Base-by-base conservation (phyloP, 1,284 basidiomycete genomes). In the Austropuccinia psidii region DNA sequence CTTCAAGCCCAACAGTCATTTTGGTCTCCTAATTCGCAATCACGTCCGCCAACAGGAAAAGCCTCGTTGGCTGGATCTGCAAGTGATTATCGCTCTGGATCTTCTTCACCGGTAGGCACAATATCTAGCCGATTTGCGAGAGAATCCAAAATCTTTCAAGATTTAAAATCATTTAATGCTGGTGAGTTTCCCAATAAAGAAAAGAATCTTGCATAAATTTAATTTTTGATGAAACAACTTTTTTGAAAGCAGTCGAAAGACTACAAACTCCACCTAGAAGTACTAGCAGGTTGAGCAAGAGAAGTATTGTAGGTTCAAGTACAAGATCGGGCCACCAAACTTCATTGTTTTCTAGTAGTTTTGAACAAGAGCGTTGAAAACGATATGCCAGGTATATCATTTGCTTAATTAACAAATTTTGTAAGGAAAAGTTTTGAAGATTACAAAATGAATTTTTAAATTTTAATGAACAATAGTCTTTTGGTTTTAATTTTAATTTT, bases 101-200 rank as follows among this genome's bases (percentile, higher is more conserved):
- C 60, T 21, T 72, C 68, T 1, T 69, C 66, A 17, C 68, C 68
- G 15, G 55, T 35, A 21, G 68, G 57, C 2, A 72, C 68, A 19
- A 57, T 72, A 17, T 60, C 45, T 8, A 72, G 68, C 33, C 55
- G 57, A 33, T 72, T 72, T 35, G 55, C 49, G 2, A 27, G 45
- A 21, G 62, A 65, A 50, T 65, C 62, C 17, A 49, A 65, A 27
- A 49, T 65, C 45, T 65, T 65, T 50, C 62, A 65, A 31, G 62
- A 65, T 9, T 50, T 65, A 21, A 65, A 65, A 65, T 49, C 62
- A 2, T 65, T 65, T 45, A 15, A 65, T 65, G 45, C 62, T 33
- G 45, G 62, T 65, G 11, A 50, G 62, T 39, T 11, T 11, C 41
- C 11, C 41, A 45, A 45, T n/a, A 11, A 45, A 11, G 11, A n/a